Evolutionary conservation across 805 yeast species (phyloP), one percentile per base, ranked within the genome.

Genomic region (Ogataea nonfermentans): DNA sequence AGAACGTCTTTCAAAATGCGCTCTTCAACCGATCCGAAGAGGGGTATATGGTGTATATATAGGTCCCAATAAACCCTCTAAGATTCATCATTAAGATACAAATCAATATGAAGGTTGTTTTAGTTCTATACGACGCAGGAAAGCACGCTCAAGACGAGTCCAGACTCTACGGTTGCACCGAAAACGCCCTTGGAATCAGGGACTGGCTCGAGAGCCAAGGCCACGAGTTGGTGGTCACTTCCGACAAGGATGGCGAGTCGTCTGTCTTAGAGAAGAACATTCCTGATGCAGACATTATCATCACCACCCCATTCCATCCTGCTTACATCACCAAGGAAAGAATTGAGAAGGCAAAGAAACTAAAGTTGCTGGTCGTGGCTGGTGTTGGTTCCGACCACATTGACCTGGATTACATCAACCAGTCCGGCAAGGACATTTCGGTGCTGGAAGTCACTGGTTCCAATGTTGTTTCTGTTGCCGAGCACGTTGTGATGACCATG

Each of bases 331-430:
- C 81, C 40, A 69, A 71, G 43, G 82, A 79, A 52, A 73, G 91
- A 54, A 72, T 84, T 47, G 78, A 67, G 35, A 73, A 75, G 56
- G 90, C 91, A 24, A 79, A 79, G 59, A 82, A 81, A 37, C 72
- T 84, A 63, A 83, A 82, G 67, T 57, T 81, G 36, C 68, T 80
- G 44, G 71, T 83, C 51, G 84, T 90, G 34, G 95, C 95, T 8
- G 95, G 93, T 52, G 89, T 84, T 44, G 95, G 95, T 9, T 80
- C 88, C 14, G 93, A 84, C 59, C 93, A 84, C 63, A 71, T 84
- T 47, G 91, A 84, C 56, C 70, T 84, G 53, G 73, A 73, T 50
- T 84, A 84, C 52, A 67, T 67, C 52, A 59, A 65, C 51, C 79
- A 86, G 48, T 76, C 79, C 51, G 79, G 75, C 48, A 67, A 68